Conservation (phyloP, 176 grass and related monocot species). For the Bolboschoenus planiculmis region DNA sequence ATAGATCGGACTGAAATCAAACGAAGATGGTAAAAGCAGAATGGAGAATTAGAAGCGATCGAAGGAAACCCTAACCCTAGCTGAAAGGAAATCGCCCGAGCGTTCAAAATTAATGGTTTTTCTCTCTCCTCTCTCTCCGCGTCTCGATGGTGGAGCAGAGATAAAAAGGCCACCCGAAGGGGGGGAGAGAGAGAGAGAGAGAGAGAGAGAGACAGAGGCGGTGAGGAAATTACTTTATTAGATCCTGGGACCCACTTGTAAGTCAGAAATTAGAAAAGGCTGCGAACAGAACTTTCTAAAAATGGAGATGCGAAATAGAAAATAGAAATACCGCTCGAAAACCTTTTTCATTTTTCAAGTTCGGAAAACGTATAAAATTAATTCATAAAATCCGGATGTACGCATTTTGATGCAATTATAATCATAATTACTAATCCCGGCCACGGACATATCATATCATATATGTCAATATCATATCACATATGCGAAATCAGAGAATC, state of each 20-base stretch:
- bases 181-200: too few relatives aligned
- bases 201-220: constrained; percentile 26
- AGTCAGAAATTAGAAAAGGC: neutral
- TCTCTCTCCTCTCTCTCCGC: constrained; percentile 5
- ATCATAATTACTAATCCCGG: too few relatives aligned
- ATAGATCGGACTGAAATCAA: constrained; percentile 20
- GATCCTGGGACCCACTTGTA: neutral
- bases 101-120: constrained; percentile 16
- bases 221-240: constrained; percentile 1
- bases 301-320: neutral
- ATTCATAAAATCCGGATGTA: too few relatives aligned
- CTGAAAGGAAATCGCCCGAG: constrained; percentile 24
- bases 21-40: constrained; percentile 38
- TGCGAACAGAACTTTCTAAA: neutral
- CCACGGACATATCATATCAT: neutral
- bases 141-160: neutral
- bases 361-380: too few relatives aligned
- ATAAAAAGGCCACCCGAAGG: constrained; percentile 31
- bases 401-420: too few relatives aligned
- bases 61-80: constrained; percentile 12
- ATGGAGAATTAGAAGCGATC: neutral
- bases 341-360: too few relatives aligned
- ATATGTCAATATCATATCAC: neutral
- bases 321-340: too few relatives aligned
- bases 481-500: neutral